Base-by-base conservation (phyloP, 345 rosid genomes). In the Eucalyptus sp. region DNA sequence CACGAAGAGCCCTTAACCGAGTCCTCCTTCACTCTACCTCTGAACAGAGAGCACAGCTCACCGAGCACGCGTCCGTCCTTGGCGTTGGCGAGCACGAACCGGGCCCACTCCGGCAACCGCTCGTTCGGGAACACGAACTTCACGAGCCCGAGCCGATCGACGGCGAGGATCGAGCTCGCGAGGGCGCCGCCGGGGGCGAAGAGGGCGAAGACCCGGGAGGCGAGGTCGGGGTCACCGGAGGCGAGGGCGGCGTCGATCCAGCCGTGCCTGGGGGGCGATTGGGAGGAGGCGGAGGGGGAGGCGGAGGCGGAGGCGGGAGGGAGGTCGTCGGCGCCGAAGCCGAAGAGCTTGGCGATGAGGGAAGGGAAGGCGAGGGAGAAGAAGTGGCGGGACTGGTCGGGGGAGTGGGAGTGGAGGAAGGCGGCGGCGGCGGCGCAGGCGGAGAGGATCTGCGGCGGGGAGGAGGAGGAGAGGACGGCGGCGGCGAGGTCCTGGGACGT, bases 371-470 rank as follows among this genome's bases (percentile, higher is more conserved):
- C 89, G 88, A 95, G 64, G 90, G 97, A 97, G 94, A 95, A 97
- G 96, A 97, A 97, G 91, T 96, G 97, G 86, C 99, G 99, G 88
- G 93, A 95, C 29, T 97, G 98, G 89, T 97, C 98, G 52, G 98
- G 95, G 18, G 96, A 88, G 88, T 92, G 95, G 10, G 96, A 94
- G 89, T 89, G 96, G 10, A 96, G 91, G 92, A 95, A 96, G 88
- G 96, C 90, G 86, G 94, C 95, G 86, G 95, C 89, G 92, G 95
- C 91, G 90, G 93, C 90, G 90, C 96, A 95, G 87, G 94, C 93
- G 87, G 96, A 91, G 91, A 94, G 68, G 91, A 97, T 95, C 90
- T 93, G 92, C 12, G 96, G 56, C 29, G 96, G 94, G 29, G 96
- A 89, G 71, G 96, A 92, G 88, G 95, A 89, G 88, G 95, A 91